Base-by-base conservation (phyloP, 768 basidiomycete genomes). In the Tylopilus rubrobrunneus region DNA sequence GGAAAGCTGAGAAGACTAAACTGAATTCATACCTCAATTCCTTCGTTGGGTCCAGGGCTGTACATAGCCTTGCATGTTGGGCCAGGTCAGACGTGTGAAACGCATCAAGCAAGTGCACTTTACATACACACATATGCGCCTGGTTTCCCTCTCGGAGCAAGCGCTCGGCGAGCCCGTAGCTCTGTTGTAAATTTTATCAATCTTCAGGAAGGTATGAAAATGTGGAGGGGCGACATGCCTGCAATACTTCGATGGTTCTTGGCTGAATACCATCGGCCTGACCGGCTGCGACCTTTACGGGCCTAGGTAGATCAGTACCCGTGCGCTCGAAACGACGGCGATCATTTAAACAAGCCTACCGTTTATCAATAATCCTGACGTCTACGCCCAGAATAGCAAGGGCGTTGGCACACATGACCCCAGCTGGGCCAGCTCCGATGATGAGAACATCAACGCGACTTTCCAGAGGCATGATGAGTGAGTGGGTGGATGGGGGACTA, bases 21-120 rank as follows among this genome's bases (percentile, higher is more conserved):
- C 7, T 23, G 5, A n/a, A 1, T 7, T 40, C 68, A 41, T 39
- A 82, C 86, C 73, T 84, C 76, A 37, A 89, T 86, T 1, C 77
- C 82, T 14, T 84, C 83, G 40, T 76, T 61, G 1, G 74, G 67
- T 23, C 76, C 73, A 2, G 87, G 85, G 57, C 85, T 83, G 62
- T 89, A 89, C 63, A 88, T 87, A 7, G 86, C 82, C 87, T 89
- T 48, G 5, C 23, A 51, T 11, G 19, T 19, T n/a, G 7, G n/a
- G 27, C 4, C 28, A 7, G 5, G 19, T 39, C 41, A 37, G 21
- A 19, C 21, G n/a, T 11, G 11, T 21, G n/a, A 45, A 25, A 25
- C 8, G 12, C n/a, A 4, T 11, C 2, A 12, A 19, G 3, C 15
- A 19, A 48, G 5, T 0, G 3, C 42, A 15, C 10, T 7, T 41